phyloP scores from a whole-genome alignment of 768 basidiomycete species.

The Trametes elegans region DNA sequence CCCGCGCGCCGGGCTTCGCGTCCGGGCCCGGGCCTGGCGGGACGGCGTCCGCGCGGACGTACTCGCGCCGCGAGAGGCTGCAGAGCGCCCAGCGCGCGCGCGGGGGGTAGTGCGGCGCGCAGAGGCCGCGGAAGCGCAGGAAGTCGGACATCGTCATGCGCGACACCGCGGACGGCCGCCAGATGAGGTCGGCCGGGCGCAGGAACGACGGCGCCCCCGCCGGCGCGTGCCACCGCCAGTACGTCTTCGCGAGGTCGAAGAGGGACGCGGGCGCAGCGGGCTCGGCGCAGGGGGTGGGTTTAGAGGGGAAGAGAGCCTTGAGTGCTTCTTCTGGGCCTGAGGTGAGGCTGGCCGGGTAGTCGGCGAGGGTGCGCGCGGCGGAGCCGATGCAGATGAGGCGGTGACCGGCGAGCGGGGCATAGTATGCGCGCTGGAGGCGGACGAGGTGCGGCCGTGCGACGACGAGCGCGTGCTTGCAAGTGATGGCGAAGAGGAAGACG shows the following conservation, averaged over 20 bases:
- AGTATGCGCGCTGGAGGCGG: conserved; percentile 1
- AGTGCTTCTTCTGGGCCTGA: not conserved
- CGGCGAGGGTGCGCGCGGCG: not conserved
- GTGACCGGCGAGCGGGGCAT: conserved; percentile 5
- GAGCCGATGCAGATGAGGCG: conserved; percentile 10
- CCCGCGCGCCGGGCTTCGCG: too few relatives aligned
- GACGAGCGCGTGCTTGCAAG: conserved; percentile 6
- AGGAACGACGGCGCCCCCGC: not conserved
- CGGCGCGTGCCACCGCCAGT: not conserved
- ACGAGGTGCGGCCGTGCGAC: conserved; percentile 6
- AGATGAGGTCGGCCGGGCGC: not conserved
- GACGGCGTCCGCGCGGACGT: conserved; percentile 5
- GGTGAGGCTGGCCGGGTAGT: not conserved
- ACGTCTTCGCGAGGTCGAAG: not conserved
- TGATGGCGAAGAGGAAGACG: conserved; percentile 9
- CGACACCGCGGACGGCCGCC: conserved; percentile 1
- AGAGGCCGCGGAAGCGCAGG: not conserved
- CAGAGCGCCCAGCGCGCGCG: conserved; percentile 8
- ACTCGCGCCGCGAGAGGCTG: conserved; percentile 13
- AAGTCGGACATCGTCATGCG: conserved; percentile 9
- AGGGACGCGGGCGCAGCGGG: not conserved
- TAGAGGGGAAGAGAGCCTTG: not conserved
- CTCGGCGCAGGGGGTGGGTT: not conserved
- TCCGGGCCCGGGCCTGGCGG: too few relatives aligned
- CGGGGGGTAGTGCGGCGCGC: not conserved